Evolutionary conservation across 1,139 yeast genomes (phyloP).

Genomic region (Lodderomyces jiufengensis): DNA sequence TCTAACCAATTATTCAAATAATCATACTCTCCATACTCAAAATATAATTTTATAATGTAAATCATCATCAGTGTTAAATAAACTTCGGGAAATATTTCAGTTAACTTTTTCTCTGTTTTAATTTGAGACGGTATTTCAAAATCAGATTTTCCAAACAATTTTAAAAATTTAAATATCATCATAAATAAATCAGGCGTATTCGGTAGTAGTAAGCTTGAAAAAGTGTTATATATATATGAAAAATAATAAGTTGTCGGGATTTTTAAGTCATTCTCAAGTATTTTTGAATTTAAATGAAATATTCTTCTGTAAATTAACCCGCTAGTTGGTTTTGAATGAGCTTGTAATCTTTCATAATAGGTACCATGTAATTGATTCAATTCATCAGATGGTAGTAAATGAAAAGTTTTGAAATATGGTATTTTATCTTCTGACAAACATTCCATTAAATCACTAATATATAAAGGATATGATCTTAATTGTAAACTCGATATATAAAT

Average conservation of each 20-base stretch:
- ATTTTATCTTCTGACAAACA: conserved; percentile 30
- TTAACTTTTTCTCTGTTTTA: background rate
- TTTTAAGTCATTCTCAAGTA: conserved; percentile 1
- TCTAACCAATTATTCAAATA: conserved; percentile 20
- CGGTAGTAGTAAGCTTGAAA: conserved; percentile 29
- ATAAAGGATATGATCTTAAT: conserved; percentile 35
- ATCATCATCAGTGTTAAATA: conserved; percentile 23
- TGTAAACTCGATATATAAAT: conserved; percentile 37
- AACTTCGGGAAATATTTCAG: conserved; percentile 27
- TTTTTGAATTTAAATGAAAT: background rate
- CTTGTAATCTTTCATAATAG: conserved; percentile 26
- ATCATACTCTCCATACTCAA: conserved; percentile 1
- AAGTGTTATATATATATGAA: conserved; percentile 30
- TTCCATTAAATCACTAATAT: conserved; percentile 30
- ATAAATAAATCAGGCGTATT: conserved; percentile 29
- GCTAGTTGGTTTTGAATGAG: conserved; percentile 25
- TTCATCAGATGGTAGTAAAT: conserved; percentile 24
- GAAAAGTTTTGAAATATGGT: conserved; percentile 36
- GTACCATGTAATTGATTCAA: conserved; percentile 23
- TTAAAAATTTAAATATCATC: background rate
- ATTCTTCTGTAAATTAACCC: conserved; percentile 21
- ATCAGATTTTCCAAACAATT: background rate
- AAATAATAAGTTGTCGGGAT: conserved; percentile 28
- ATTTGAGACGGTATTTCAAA: conserved; percentile 3
- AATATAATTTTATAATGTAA: conserved; percentile 25